Evolutionary conservation across 768 basidiomycete species (phyloP), one percentile per base, ranked within the genome.

Genomic region (Serendipita sp.): DNA sequence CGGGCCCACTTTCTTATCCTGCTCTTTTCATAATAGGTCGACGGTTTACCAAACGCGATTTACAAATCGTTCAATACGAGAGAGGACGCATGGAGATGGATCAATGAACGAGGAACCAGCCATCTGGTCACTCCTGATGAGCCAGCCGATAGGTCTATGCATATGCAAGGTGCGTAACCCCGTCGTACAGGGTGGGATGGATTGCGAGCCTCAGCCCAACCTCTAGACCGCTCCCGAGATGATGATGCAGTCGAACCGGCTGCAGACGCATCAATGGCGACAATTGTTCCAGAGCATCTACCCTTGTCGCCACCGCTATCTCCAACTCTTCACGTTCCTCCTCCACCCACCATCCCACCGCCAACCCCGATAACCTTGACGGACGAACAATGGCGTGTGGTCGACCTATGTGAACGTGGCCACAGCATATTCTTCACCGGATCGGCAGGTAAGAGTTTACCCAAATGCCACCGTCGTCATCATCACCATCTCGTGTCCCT

Each of bases 351-450:
- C 8, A 10, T 34, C 30, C 28, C 56, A 11, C 56, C 28, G 8
- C 4, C 4, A 18, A 36, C n/a, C 4, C 56, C 34, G 8, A 38
- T 60, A 8, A 30, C 10, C 3, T 76, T 85, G 48, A 82, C 80
- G 65, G 73, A 75, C 7, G 83, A 85, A 67, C 85, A 86, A 70
- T 74, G 75, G 45, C 71, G 71, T 35, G 80, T 86, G 0, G 68
- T 85, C 52, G 71, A 73, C 44, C 74, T 84, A 72, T 87, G 91
- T 4, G 78, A 81, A 51, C 74, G 74, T 8, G 83, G 84, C 2
- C 74, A 80, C 67, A 90, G 76, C 69, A 82, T 91, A 5, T 92
- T 92, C 74, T 92, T 92, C 72, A 91, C 90, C 0, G 91, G 91
- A 1, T 86, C 87, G 16, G 91, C 91, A 63, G 89, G 89, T 85